Evolutionary conservation across 805 yeast genomes (phyloP).

Genomic region (Schizosaccharomyces pombe): DNA sequence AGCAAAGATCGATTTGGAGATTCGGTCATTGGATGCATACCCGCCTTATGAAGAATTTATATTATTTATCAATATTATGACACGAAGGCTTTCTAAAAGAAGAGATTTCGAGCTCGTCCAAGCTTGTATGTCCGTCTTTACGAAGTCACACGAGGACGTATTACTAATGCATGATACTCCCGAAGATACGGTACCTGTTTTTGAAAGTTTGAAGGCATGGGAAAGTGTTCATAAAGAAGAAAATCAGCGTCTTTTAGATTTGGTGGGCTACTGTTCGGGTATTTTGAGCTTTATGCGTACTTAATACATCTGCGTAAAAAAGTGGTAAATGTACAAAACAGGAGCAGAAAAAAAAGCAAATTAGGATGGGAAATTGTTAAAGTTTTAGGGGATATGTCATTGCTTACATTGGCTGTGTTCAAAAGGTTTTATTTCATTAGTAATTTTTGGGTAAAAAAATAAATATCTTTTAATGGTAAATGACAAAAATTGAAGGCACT

Average conservation of each 20-base stretch:
- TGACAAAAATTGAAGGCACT: too few relatives aligned
- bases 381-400: too few relatives aligned
- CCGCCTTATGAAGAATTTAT: constrained; percentile 48
- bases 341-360: not conserved
- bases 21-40: constrained; percentile 42
- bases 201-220: constrained; percentile 28
- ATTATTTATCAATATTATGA: constrained; percentile 43
- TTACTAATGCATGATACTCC: constrained; percentile 16
- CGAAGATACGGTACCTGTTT: constrained; percentile 15
- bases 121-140: constrained; percentile 53
- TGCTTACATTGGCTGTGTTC: too few relatives aligned
- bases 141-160: constrained; percentile 66
- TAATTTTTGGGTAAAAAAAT: too few relatives aligned
- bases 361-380: not conserved
- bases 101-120: constrained; percentile 53
- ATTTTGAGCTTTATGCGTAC: constrained; percentile 27
- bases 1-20: constrained; percentile 59
- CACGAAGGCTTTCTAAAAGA: constrained; percentile 31
- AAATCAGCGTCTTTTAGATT: constrained; percentile 30
- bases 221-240: constrained; percentile 18
- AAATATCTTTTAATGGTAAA: too few relatives aligned
- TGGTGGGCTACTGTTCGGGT: constrained; percentile 56
- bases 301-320: not conserved
- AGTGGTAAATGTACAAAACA: not conserved
- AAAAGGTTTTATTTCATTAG: too few relatives aligned